phyloP scores from a whole-genome alignment of 192 early-diverging fungal species.

The Dissophora globulifera region DNA sequence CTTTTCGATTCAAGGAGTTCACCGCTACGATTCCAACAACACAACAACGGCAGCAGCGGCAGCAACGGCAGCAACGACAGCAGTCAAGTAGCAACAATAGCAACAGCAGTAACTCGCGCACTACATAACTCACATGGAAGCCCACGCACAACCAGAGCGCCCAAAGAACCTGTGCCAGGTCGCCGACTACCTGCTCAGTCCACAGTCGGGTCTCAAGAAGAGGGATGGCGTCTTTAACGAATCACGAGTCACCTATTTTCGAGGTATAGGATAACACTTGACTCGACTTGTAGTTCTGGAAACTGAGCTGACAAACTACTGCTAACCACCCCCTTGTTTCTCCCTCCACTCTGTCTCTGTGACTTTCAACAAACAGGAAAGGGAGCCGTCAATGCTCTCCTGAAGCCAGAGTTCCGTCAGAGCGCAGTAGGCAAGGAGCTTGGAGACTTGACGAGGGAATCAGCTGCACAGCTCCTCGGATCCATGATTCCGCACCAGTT shows the following conservation, averaged over 20 bases:
- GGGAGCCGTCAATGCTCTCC: conserved; percentile 73
- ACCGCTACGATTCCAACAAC: too few species aligned
- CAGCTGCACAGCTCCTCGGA: conserved; percentile 69
- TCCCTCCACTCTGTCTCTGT: neutral
- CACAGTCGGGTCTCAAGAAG: conserved; percentile 77
- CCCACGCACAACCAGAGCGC: conserved; percentile 39
- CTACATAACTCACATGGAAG: conserved; percentile 33
- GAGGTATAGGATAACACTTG: conserved; percentile 79
- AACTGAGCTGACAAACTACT: too few species aligned
- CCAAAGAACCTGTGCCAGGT: conserved; percentile 73
- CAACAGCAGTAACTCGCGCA: too few species aligned
- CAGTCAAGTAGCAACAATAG: neutral
- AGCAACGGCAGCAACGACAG: neutral
- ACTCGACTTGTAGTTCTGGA: too few species aligned
- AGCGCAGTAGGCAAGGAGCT: conserved; percentile 62
- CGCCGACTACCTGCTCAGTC: conserved; percentile 82
- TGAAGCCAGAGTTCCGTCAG: conserved; percentile 67
- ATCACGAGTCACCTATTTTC: conserved; percentile 91
- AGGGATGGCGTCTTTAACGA: conserved; percentile 92
- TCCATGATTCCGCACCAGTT: conserved; percentile 77
- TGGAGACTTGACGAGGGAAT: conserved; percentile 44
- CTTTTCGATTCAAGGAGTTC: too few species aligned
- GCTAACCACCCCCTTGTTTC: neutral
- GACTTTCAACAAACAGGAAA: conserved; percentile 57
- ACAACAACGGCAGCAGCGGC: too few species aligned